Percentiles rank a stretch among this genome's conserved stretches.
Conservation (phyloP, 371 early-diverging fungal species). For the Rhizopus microsporus region DNA sequence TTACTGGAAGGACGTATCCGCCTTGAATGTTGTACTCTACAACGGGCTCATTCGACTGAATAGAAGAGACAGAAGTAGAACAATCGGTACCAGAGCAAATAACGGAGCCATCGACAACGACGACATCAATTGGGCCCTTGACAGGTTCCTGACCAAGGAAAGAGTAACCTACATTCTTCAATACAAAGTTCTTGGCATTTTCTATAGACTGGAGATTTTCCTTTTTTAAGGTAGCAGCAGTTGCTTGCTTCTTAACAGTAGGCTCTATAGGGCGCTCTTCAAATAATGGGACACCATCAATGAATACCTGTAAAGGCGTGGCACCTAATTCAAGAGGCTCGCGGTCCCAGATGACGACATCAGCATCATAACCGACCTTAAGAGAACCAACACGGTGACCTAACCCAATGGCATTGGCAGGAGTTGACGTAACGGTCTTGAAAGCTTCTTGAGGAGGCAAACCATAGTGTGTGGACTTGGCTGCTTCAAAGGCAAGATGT, state of each 20-base stretch:
- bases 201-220: conserved; percentile 1
- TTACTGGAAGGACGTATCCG: conserved; percentile 44
- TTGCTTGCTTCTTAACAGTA: neutral
- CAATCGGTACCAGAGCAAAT: conserved; percentile 50
- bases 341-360: conserved; percentile 69
- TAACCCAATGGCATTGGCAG: conserved; percentile 73
- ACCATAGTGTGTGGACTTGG: conserved; percentile 72
- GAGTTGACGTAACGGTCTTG: conserved; percentile 70
- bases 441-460: conserved; percentile 60
- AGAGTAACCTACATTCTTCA: conserved; percentile 44
- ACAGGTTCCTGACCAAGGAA: conserved; percentile 20
- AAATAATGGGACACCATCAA: conserved; percentile 67
- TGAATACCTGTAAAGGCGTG: conserved; percentile 66
- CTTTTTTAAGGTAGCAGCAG: neutral
- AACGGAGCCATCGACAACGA: conserved; percentile 52
- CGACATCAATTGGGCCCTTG: conserved; percentile 32
- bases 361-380: conserved; percentile 73
- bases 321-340: conserved; percentile 72
- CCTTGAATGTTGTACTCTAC: conserved; percentile 37
- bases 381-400: conserved; percentile 72
- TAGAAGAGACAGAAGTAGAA: conserved; percentile 2
- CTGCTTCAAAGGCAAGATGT: conserved; percentile 75
- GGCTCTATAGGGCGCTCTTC: conserved; percentile 29
- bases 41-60: conserved; percentile 6
- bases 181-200: conserved; percentile 24